Base-by-base conservation (phyloP, 805 yeast genomes). In the Candida railenensis region DNA sequence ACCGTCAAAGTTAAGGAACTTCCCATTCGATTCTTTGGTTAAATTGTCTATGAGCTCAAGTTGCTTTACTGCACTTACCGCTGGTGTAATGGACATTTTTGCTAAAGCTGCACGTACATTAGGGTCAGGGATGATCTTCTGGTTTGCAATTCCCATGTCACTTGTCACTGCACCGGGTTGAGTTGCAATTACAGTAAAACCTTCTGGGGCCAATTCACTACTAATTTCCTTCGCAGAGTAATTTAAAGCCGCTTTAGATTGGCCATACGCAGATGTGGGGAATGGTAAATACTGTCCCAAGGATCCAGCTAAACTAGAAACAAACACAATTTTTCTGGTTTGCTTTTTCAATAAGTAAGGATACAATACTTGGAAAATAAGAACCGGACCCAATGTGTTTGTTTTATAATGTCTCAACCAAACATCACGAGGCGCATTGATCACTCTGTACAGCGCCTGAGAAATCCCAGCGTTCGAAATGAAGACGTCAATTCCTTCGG, bases 141-240 rank as follows among this genome's bases (percentile, higher is more conserved):
- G 19, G 12, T 5, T 12, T 7, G 37, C 20, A 15, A 15, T 15
- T 14, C 33, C 30, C 65, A 63, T 59, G 42, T 71, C 75, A 30
- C 70, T 66, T 11, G 44, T 16, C 14, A 73, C 74, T 7, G 59
- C 32, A 38, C 77, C 76, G 0, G 77, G 78, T 43, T 67, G 70
- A 15, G 69, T 16, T 11, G 69, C 51, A 19, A 67, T 50, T 36
- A 64, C 57, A 11, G 53, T 59, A 47, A 60, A 65, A 1, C 57
- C 63, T 34, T 62, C 58, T 19, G 40, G 33, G 1, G 19, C 47
- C 34, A 59, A 44, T 44, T 69, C 72, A 34, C 19, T 12, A 37
- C 63, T 50, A 33, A 70, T 34, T 20, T 59, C 58, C 34, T 50
- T 58, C 11, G 54, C 55, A 14, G 61, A 46, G 53, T 55, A 63